These are phyloP conservation scores for Schizonepeta tenuifolia DNA, from an alignment of 257 asterid species.

Conservation along the genomic window DNA sequence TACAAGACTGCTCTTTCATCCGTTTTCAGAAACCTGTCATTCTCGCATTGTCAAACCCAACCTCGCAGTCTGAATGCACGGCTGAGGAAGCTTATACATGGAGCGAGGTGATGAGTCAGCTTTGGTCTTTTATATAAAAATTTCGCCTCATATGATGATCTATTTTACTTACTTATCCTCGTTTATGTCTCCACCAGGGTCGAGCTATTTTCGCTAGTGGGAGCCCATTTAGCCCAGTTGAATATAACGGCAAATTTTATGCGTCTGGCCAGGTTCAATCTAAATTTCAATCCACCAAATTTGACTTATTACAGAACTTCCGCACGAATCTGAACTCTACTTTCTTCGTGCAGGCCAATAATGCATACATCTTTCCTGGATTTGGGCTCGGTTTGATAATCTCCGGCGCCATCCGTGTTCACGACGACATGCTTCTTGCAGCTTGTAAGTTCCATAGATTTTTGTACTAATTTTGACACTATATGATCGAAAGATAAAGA, in stretches of 20 bases:
- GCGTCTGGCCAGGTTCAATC: constrained; percentile 75
- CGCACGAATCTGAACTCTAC: constrained; percentile 16
- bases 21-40: constrained; percentile 62
- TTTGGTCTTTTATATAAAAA: not conserved
- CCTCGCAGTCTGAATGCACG: constrained; percentile 75
- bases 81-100: constrained; percentile 76
- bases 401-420: constrained; percentile 97
- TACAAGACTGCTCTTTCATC: not conserved
- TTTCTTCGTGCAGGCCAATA: constrained; percentile 68
- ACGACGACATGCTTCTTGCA: constrained; percentile 93
- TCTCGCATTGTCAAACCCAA: constrained; percentile 71
- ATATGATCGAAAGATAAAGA: not conserved
- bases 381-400: constrained; percentile 94
- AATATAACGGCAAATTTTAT: constrained; percentile 57
- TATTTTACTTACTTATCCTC: not conserved
- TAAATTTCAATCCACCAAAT: constrained; percentile 1
- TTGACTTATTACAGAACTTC: not conserved
- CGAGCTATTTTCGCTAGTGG: constrained; percentile 84
- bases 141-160: not conserved
- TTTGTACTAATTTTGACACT: not conserved
- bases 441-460: constrained; percentile 71
- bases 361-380: constrained; percentile 97
- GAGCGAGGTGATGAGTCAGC: constrained; percentile 27
- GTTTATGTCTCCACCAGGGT: constrained; percentile 38
- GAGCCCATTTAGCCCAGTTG: constrained; percentile 72